Evolutionary conservation across 352 stramenopile species (phyloP).

Genomic region (Globisporangium spiculum): DNA sequence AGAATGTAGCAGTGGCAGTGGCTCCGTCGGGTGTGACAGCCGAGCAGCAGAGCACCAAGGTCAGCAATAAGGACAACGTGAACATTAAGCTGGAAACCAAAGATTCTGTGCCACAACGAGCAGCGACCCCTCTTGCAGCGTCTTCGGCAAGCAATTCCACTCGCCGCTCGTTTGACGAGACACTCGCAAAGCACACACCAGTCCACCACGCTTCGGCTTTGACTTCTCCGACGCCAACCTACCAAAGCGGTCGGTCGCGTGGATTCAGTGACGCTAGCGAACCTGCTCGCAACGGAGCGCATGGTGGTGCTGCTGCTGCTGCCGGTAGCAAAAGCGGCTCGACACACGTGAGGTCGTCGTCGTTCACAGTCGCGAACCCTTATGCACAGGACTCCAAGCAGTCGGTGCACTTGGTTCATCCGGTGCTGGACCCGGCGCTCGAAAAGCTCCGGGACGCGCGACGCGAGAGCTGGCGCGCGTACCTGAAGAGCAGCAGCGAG

Average conservation of each 20-base stretch:
- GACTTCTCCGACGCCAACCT: neutral
- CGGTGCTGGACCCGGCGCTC: conserved; percentile 25
- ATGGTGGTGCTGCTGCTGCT: neutral
- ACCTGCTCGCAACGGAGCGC: neutral
- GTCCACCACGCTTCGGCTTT: neutral
- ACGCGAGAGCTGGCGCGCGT: conserved; percentile 42
- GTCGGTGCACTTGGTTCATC: neutral
- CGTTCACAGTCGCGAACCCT: neutral
- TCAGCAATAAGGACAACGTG: neutral
- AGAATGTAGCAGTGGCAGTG: neutral
- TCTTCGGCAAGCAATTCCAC: neutral
- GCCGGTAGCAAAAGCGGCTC: neutral
- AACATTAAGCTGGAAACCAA: neutral
- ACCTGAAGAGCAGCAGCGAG: conserved; percentile 54
- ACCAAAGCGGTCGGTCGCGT: neutral
- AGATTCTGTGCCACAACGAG: neutral
- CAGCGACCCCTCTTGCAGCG: neutral
- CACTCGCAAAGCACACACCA: neutral
- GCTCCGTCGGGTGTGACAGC: neutral
- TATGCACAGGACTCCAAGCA: neutral
- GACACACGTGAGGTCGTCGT: neutral
- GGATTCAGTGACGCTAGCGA: neutral
- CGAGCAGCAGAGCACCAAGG: neutral
- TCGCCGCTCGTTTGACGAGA: neutral
- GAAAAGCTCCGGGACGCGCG: conserved; percentile 39